Percentiles rank a stretch among this genome's conserved stretches.
Conservation (phyloP, 306 rosid genomes). For the Lathyrus tuberosus region DNA sequence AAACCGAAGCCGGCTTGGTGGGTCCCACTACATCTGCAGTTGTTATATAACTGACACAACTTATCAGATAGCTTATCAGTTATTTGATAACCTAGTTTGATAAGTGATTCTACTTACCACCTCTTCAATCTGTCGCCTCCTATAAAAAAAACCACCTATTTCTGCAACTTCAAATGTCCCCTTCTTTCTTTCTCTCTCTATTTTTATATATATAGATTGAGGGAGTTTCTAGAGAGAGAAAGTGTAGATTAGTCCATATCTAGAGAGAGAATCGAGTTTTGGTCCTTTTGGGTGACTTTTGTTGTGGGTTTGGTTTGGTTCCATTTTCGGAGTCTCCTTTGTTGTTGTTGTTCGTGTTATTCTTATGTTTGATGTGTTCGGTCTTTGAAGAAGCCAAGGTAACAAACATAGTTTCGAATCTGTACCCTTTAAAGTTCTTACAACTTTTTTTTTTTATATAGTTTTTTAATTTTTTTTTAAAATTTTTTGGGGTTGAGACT, state of each 20-base stretch:
- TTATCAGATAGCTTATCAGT: neutral
- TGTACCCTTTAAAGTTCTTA: constrained; percentile 44
- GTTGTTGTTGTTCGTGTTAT: constrained; percentile 7
- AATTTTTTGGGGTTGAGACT: constrained; percentile 35
- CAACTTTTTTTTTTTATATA: neutral
- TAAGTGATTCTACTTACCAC: fast-evolving
- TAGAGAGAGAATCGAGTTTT: constrained; percentile 55
- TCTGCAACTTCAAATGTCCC: constrained; percentile 65
- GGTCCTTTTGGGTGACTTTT: constrained; percentile 44
- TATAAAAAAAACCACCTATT: constrained; percentile 63
- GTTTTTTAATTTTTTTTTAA: neutral
- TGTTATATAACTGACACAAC: fast-evolving
- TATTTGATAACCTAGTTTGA: neutral
- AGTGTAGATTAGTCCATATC: constrained; percentile 51
- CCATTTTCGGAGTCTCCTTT: constrained; percentile 31
- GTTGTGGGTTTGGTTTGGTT: constrained; percentile 34
- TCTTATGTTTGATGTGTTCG: constrained; percentile 33
- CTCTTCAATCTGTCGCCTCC: constrained; percentile 57
- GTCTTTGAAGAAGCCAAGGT: constrained; percentile 49
- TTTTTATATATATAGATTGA: constrained; percentile 37
- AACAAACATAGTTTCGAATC: constrained; percentile 65
- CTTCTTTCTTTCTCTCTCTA: constrained; percentile 34
- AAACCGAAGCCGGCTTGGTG: constrained; percentile 78
- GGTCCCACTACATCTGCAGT: constrained; percentile 49
- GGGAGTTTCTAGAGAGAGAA: constrained; percentile 49